Evolutionary conservation across 1,139 yeast species (phyloP).

Genomic region (Debaryomycetaceae sp.): DNA sequence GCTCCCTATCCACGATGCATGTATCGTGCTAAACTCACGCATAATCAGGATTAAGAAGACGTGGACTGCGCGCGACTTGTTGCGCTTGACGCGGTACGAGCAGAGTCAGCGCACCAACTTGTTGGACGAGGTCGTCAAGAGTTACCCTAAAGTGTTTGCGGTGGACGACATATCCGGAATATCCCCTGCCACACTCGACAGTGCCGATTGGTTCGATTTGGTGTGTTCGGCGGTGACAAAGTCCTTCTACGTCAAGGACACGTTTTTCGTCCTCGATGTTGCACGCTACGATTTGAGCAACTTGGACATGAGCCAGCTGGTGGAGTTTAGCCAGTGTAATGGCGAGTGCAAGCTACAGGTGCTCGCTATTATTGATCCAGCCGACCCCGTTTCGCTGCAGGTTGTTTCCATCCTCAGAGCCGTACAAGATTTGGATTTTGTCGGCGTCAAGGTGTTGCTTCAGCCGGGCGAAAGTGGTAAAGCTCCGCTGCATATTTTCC

Average conservation of each 20-base stretch:
- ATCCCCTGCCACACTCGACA: constrained; percentile 3
- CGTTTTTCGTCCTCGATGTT: constrained; percentile 24
- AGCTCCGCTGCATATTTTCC: constrained; percentile 50
- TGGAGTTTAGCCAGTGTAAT: constrained; percentile 17
- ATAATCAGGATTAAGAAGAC: constrained; percentile 21
- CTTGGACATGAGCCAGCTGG: constrained; percentile 19
- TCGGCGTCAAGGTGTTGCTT: constrained; percentile 43
- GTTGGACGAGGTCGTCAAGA: constrained; percentile 17
- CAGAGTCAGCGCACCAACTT: constrained; percentile 20
- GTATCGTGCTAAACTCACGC: constrained; percentile 31
- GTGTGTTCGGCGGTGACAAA: constrained; percentile 31
- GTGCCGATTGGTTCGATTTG: constrained; percentile 39
- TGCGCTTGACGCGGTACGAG: constrained; percentile 25
- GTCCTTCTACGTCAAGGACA: constrained; percentile 34
- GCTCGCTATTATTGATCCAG: constrained; percentile 59
- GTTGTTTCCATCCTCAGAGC: constrained; percentile 40
- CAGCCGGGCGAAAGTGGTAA: constrained; percentile 42
- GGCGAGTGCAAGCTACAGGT: constrained; percentile 32
- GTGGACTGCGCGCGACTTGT: constrained; percentile 13
- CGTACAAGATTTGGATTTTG: constrained; percentile 29
- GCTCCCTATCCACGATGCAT: constrained; percentile 25
- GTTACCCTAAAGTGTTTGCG: constrained; percentile 20
- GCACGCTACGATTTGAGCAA: constrained; percentile 29
- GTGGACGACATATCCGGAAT: constrained; percentile 12
- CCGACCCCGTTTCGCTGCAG: constrained; percentile 57